phyloP scores from a whole-genome alignment of 1,284 basidiomycete species.

The Ceratobasidium sp. region DNA sequence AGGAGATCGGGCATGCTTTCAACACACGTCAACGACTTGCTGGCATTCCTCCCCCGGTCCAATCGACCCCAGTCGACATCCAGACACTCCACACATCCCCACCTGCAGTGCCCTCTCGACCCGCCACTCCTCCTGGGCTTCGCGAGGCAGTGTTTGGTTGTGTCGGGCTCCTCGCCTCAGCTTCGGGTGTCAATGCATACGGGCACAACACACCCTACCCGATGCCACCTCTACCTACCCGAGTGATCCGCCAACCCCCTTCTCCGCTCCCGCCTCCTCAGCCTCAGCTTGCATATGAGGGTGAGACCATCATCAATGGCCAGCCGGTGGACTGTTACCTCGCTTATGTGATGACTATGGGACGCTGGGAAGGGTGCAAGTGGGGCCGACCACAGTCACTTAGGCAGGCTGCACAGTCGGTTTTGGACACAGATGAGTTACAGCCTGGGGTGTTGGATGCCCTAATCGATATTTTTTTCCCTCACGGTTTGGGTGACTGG shows the following conservation, averaged over 20 bases:
- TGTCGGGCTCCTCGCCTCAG: background rate
- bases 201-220: background rate
- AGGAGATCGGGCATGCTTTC: background rate
- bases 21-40: background rate
- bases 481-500: constrained; percentile 7
- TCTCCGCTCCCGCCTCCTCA: background rate
- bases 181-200: background rate
- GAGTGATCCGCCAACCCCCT: background rate
- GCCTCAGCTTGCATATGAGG: background rate
- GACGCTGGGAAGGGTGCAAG: background rate
- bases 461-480: background rate
- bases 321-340: background rate
- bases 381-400: background rate
- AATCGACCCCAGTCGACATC: no score
- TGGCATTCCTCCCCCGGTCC: no score
- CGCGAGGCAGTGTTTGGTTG: background rate
- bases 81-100: background rate
- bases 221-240: background rate
- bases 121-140: background rate
- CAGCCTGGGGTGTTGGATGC: background rate
- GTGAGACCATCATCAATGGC: background rate
- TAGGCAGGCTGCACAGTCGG: background rate
- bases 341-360: background rate
- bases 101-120: background rate
- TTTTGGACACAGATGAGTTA: background rate